Evolutionary conservation across 805 yeast genomes (phyloP).

Genomic region (Candida succiphila): DNA sequence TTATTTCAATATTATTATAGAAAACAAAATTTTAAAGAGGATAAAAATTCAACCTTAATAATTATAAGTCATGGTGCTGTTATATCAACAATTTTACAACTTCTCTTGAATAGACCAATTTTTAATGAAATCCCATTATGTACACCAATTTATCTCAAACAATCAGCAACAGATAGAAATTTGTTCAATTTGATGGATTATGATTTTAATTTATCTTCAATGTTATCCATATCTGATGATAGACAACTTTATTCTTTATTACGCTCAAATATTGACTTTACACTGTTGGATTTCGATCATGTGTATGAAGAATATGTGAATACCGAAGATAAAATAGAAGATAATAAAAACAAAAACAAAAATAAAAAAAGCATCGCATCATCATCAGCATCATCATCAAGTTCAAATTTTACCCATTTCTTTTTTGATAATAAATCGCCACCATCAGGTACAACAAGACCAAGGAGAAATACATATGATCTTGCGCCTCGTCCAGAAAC

Average conservation of each 20-base stretch:
- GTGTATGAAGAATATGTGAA: conserved; percentile 14
- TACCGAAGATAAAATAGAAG: neutral
- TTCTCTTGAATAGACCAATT: conserved; percentile 25
- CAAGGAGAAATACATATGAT: conserved; percentile 21
- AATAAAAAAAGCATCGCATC: too few species aligned
- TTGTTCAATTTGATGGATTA: conserved; percentile 22
- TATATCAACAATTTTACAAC: conserved; percentile 27
- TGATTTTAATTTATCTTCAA: conserved; percentile 20
- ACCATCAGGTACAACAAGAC: conserved; percentile 9
- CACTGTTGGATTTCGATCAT: conserved; percentile 15
- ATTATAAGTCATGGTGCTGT: conserved; percentile 35
- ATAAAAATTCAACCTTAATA: conserved; percentile 21
- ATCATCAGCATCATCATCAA: too few species aligned
- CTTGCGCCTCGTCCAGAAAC: conserved; percentile 7
- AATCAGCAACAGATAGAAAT: conserved; percentile 12
- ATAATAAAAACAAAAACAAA: neutral
- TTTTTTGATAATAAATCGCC: neutral
- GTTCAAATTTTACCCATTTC: neutral
- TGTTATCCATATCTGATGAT: conserved; percentile 18
- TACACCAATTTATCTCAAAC: conserved; percentile 23
- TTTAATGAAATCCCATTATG: conserved; percentile 31
- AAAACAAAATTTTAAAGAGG: conserved; percentile 14
- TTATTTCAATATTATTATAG: conserved; percentile 22
- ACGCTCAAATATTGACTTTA: conserved; percentile 15
- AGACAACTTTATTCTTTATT: conserved; percentile 15